Base-by-base conservation (phyloP, 305 asterid species). In the Fraxinus platypoda region DNA sequence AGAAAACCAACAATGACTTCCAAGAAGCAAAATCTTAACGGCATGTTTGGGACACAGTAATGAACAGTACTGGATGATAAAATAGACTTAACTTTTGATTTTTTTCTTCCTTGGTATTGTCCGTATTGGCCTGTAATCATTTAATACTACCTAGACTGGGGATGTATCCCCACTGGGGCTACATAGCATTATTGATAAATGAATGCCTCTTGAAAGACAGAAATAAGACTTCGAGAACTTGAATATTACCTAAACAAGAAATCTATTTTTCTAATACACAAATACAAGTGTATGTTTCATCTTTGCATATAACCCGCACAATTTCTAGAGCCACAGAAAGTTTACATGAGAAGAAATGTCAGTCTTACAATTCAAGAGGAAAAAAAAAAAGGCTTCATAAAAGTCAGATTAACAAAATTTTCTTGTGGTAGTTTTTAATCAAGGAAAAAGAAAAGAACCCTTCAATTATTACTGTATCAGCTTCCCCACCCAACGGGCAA, bases 391-490 rank as follows among this genome's bases (percentile, higher is more conserved):
- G 8, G 23, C 62, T 52, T 52, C 54, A 46, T 15, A 46, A 46
- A 15, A 46, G 54, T 3, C 6, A 3, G 6, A 52, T 17, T 2
- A 34, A 35, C 72, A 19, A 15, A 43, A 54, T 35, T 35, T 35
- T 35, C 38, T 35, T 35, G 38, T 35, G 38, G 8, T 75, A 57
- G 49, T 8, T 66, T 30, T 13, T 11, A 33, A 13, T 43, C 9
- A 6, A n/a, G 54, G 41, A 43, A 83, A 30, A 52, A 38, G 43
- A 37, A 83, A 30, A 54, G 46, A 72, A 72, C 76, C 76, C 21
- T 19, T 2, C 37, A 73, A 6, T 8, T 73, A 25, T 73, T 31
- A 37, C 76, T 21, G 2, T 19, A 33, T 72, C 5, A 72, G 23
- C 25, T 37, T 17, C 35, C 46, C 41, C 7, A 7, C 46, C 23